These are phyloP conservation scores for Hamamelis virginiana DNA, from an alignment of 164 flowering plant genomes.

Conservation along the genomic window DNA sequence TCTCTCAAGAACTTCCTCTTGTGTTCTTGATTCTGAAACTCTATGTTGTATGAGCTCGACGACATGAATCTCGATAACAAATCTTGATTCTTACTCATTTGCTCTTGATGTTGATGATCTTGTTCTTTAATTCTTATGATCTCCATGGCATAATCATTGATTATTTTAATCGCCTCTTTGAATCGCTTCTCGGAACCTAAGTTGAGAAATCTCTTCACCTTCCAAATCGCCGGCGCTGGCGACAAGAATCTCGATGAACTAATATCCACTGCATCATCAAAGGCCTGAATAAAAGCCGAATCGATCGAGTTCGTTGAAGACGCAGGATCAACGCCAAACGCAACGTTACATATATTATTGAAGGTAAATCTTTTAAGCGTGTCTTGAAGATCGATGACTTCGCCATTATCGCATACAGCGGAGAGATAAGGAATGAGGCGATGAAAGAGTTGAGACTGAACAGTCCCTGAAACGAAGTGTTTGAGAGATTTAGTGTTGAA, in stretches of 20 bases:
- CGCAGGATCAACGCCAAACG: slow-evolving; percentile 43
- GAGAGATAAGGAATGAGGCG: slow-evolving; percentile 38
- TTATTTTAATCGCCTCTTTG: slow-evolving; percentile 16
- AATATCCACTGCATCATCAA: slow-evolving; percentile 35
- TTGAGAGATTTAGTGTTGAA: slow-evolving; percentile 50
- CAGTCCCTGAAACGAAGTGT: slow-evolving; percentile 31
- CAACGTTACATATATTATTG: slow-evolving; percentile 46
- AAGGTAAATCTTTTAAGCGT: slow-evolving; percentile 30
- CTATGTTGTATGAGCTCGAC: slow-evolving; percentile 8
- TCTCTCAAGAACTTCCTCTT: slow-evolving; percentile 39
- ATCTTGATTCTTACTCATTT: slow-evolving; percentile 16
- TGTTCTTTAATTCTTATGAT: slow-evolving; percentile 27
- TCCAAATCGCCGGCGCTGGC: slow-evolving; percentile 39
- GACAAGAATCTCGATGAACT: slow-evolving; percentile 22
- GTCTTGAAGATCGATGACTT: slow-evolving; percentile 36
- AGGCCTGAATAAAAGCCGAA: slow-evolving; percentile 28
- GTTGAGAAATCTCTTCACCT: slow-evolving; percentile 29
- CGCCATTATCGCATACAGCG: slow-evolving; percentile 7
- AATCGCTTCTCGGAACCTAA: slow-evolving; percentile 40
- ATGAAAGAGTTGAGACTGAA: slow-evolving; percentile 21
- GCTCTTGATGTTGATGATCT: background rate
- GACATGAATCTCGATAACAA: slow-evolving; percentile 38
- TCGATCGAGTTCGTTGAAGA: background rate
- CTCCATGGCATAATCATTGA: slow-evolving; percentile 26
- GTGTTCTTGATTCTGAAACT: slow-evolving; percentile 14